A percentile compares a stretch with the other conserved stretches of the same genome.
phyloP scores from a whole-genome alignment of 106 monocot genomes.

The Apostasia ramifera region DNA sequence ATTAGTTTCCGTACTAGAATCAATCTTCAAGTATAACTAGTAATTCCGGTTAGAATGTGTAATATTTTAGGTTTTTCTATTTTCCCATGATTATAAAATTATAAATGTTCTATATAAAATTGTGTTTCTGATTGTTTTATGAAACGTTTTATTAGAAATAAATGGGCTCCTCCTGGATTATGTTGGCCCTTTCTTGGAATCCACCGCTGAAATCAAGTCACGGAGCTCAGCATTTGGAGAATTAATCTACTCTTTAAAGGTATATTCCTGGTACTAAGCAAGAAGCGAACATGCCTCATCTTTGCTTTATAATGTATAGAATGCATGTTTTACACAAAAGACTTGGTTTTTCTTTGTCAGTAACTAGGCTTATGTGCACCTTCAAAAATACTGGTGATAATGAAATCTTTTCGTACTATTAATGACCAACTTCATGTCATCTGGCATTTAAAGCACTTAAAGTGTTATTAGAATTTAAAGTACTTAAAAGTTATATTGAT shows the following conservation, averaged over 20 bases:
- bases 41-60: no score
- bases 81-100: no score
- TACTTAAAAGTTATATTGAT: no score
- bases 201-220: conserved; percentile 13
- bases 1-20: no score
- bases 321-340: not conserved
- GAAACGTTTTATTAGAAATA: conserved; percentile 20
- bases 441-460: not conserved
- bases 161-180: conserved; percentile 3
- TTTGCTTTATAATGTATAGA: not conserved
- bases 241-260: conserved; percentile 60
- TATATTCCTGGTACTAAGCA: conserved; percentile 18
- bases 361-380: not conserved
- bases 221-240: conserved; percentile 35
- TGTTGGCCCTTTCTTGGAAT: conserved; percentile 10
- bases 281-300: not conserved
- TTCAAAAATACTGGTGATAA: not conserved
- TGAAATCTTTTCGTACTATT: not conserved
- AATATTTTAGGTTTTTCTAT: no score
- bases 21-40: no score
- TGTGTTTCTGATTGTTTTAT: not conserved
- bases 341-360: not conserved
- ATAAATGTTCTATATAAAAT: not conserved
- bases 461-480: no score
- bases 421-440: not conserved